Evolutionary conservation across 306 rosid genomes (phyloP).

Genomic region (Acmispon strigosus): DNA sequence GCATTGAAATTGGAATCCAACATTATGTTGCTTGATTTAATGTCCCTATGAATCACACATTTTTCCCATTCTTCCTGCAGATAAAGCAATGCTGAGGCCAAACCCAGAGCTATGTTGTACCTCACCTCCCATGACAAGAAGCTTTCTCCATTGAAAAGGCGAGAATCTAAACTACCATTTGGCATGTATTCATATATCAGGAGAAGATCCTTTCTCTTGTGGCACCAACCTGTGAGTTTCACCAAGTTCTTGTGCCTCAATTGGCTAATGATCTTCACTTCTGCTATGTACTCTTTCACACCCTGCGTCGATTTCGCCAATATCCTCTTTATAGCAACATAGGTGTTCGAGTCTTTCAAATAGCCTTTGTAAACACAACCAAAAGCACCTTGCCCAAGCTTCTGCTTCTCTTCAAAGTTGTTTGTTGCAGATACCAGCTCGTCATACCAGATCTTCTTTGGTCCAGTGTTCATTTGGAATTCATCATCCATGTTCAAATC

Average conservation of each 20-base stretch:
- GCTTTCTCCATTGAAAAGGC: slow-evolving; percentile 1
- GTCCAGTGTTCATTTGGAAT: slow-evolving; percentile 21
- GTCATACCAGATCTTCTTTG: slow-evolving; percentile 12
- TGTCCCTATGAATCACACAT: slow-evolving; percentile 38
- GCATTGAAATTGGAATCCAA: slow-evolving; percentile 34
- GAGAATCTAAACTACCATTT: slow-evolving; percentile 30
- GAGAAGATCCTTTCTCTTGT: slow-evolving; percentile 17
- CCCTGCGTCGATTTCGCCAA: slow-evolving; percentile 23
- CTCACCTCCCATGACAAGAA: slow-evolving; percentile 23
- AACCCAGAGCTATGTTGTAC: slow-evolving; percentile 13
- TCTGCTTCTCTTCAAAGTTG: slow-evolving; percentile 9
- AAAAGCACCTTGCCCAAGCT: slow-evolving; percentile 32
- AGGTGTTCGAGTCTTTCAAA: background rate
- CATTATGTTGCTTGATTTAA: slow-evolving; percentile 36
- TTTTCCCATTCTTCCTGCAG: slow-evolving; percentile 32
- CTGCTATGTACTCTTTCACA: slow-evolving; percentile 19
- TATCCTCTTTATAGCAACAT: slow-evolving; percentile 30
- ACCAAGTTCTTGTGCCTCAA: slow-evolving; percentile 35
- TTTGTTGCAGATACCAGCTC: slow-evolving; percentile 26
- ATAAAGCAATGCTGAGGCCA: slow-evolving; percentile 32
- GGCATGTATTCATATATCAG: slow-evolving; percentile 34
- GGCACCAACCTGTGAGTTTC: slow-evolving; percentile 39
- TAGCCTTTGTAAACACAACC: slow-evolving; percentile 35
- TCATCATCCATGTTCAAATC: slow-evolving; percentile 19
- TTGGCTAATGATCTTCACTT: slow-evolving; percentile 28